phyloP scores from a whole-genome alignment of 345 rosid genomes.

The Pugionium cornutum region DNA sequence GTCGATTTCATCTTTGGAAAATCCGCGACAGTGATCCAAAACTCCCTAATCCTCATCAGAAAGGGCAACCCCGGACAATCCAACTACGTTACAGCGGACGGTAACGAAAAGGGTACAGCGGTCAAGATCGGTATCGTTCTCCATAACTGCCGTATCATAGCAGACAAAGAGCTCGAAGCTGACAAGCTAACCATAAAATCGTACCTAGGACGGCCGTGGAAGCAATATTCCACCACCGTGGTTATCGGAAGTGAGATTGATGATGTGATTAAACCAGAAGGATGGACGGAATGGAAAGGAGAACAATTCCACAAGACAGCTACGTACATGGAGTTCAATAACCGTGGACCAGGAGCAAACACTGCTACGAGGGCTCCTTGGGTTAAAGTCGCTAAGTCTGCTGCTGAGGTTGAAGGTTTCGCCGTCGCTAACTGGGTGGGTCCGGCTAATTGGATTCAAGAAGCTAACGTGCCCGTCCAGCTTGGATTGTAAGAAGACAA shows the following conservation, averaged over 20 bases:
- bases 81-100: constrained; percentile 70
- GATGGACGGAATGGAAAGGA: constrained; percentile 57
- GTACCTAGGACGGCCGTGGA: constrained; percentile 83
- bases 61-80: constrained; percentile 45
- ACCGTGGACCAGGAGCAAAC: constrained; percentile 63
- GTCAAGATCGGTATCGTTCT: constrained; percentile 54
- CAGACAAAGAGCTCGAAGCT: constrained; percentile 51
- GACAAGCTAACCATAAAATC: constrained; percentile 40
- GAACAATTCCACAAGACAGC: constrained; percentile 28
- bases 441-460: constrained; percentile 47
- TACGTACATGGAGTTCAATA: constrained; percentile 55
- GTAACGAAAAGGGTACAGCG: constrained; percentile 30
- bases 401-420: constrained; percentile 47
- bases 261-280: constrained; percentile 58
- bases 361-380: constrained; percentile 50
- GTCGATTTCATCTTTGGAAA: constrained; percentile 81
- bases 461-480: constrained; percentile 44
- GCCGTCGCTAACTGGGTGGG: constrained; percentile 48
- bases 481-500: constrained; percentile 32
- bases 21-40: constrained; percentile 57
- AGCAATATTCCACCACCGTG: constrained; percentile 49
- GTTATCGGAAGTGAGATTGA: constrained; percentile 57
- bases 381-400: constrained; percentile 45
- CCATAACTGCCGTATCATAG: constrained; percentile 73
- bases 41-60: constrained; percentile 56